Evolutionary conservation across 441 rosid genomes (phyloP), one percentile per base, ranked within the genome.

Genomic region (Croton laevigatus): DNA sequence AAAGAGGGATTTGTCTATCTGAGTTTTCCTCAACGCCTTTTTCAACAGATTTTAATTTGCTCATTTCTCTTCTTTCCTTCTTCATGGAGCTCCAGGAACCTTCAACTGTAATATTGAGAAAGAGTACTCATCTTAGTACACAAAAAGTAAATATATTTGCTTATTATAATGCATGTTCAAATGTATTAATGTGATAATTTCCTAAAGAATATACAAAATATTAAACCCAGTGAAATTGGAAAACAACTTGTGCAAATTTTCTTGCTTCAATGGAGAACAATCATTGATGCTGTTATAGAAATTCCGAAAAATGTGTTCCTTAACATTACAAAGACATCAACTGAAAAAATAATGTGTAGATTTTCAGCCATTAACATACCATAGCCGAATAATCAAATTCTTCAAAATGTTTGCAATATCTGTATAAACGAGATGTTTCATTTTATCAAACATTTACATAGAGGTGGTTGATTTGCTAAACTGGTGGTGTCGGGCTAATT

Each of bases 51-150:
- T 68, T 82, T 36, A 58, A 59, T 76, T 75, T 77, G 73, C 71
- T 59, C 27, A 68, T 70, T 36, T 81, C 88, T 54, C 69, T 68
- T 66, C 68, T 86, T 78, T 75, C 88, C 76, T 80, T 80, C 77
- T 80, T 81, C 45, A 91, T 82, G 22, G 89, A 87, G 79, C 89
- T 89, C 73, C 90, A 79, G 37, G 93, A 82, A 57, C 97, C 95
- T 78, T 91, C 97, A 66, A 89, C 97, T 94, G 65, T 73, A 32
- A 62, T 27, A 71, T 38, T 49, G 69, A 51, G 58, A 69, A 54
- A 58, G 63, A 61, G 51, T 19, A 11, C 7, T 22, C 76, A 68
- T 45, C 59, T 54, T 68, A 54, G 32, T 34, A 6, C 13, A 12
- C 14, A 59, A n/a, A 60, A 52, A 9, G 42, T 51, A 45, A 44